Conservation (phyloP, 805 yeast genomes). For the Lipomyces mesembrius region DNA sequence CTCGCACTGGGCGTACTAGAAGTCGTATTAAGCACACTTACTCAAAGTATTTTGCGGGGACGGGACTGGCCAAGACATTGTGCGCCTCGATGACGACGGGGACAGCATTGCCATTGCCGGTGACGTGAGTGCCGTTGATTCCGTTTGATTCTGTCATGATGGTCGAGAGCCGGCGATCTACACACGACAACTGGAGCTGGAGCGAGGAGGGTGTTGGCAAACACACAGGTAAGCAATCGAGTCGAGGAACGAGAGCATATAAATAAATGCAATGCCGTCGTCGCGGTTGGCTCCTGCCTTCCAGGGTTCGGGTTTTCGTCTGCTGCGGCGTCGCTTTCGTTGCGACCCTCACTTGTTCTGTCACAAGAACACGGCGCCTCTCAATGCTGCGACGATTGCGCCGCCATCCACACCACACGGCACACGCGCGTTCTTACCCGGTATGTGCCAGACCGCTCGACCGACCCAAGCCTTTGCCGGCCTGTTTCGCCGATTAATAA, state of each 20-base stretch:
- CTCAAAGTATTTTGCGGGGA: constrained; percentile 42
- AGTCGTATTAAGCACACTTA: constrained; percentile 18
- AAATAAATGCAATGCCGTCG: not conserved
- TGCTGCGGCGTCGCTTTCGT: not conserved
- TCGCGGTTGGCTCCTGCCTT: not conserved
- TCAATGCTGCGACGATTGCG: not conserved
- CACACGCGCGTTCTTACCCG: not conserved
- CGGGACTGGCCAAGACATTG: constrained; percentile 36
- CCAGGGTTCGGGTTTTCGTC: not conserved
- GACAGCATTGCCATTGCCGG: constrained; percentile 2
- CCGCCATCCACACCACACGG: not conserved
- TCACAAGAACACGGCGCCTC: not conserved
- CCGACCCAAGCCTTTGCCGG: too few relatives aligned
- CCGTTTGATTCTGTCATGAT: constrained; percentile 3
- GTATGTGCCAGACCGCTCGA: too few relatives aligned
- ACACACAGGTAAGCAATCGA: not conserved
- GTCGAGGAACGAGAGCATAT: not conserved
- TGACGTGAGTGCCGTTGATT: not conserved
- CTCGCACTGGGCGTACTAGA: not conserved
- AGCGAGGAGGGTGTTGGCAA: not conserved
- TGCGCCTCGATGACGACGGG: constrained; percentile 42
- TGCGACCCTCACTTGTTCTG: not conserved
- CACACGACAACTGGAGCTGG: not conserved
- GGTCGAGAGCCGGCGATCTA: not conserved
- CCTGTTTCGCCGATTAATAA: too few relatives aligned